phyloP scores from a whole-genome alignment of 2,329 filamentous ascomycete species.

The Dactylonectria macrodidyma region DNA sequence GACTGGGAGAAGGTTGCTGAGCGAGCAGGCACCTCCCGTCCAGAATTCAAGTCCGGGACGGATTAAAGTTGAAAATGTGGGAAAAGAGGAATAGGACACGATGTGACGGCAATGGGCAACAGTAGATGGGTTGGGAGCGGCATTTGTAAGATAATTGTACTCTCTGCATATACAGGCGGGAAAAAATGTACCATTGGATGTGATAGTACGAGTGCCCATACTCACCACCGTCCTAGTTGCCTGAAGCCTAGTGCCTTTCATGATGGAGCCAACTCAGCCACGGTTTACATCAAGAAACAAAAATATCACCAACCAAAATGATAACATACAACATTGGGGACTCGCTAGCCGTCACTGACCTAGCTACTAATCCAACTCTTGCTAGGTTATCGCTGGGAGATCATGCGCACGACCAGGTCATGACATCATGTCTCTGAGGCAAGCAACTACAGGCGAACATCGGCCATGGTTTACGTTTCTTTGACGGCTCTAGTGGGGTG shows the following conservation, averaged over 20 bases:
- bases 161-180: constrained; percentile 49
- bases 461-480: too few species aligned
- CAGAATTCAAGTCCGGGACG: constrained; percentile 50
- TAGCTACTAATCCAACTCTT: constrained; percentile 46
- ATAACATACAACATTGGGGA: constrained; percentile 44
- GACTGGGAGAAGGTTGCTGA: constrained; percentile 84
- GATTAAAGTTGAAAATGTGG: constrained; percentile 14
- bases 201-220: constrained; percentile 27
- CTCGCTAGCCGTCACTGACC: constrained; percentile 44
- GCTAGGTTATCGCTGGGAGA: constrained; percentile 40
- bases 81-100: constrained; percentile 25
- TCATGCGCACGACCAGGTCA: too few species aligned
- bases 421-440: not conserved
- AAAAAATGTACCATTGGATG: constrained; percentile 49
- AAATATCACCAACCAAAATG: not conserved
- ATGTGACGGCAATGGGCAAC: constrained; percentile 37
- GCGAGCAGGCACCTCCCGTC: constrained; percentile 52
- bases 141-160: constrained; percentile 51
- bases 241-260: not conserved
- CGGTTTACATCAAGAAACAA: not conserved
- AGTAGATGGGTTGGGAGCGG: constrained; percentile 35
- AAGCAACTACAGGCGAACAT: too few species aligned
- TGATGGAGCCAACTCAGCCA: too few species aligned
- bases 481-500: too few species aligned
- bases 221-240: constrained; percentile 15